Conservation (phyloP, 164 flowering plant species). For the Warburgia ugandensis region DNA sequence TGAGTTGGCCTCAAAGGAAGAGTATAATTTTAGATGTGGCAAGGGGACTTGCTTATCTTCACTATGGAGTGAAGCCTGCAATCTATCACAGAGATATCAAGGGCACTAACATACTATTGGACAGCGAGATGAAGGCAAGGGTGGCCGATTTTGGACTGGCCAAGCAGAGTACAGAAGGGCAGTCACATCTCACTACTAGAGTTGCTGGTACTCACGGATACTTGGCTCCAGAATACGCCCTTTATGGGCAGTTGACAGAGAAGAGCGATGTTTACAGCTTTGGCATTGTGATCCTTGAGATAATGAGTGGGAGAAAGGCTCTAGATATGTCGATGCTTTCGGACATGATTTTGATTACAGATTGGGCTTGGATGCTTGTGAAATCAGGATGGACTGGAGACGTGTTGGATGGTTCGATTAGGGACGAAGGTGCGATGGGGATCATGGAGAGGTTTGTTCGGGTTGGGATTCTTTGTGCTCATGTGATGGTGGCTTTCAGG, state of each 20-base stretch:
- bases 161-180: constrained; percentile 25
- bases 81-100: constrained; percentile 38
- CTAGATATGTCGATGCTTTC: constrained; percentile 8
- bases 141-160: constrained; percentile 49
- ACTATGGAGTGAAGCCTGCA: constrained; percentile 27
- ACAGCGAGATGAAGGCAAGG: constrained; percentile 27
- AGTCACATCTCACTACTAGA: constrained; percentile 22
- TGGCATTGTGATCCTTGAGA: constrained; percentile 39
- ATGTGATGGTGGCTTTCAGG: constrained; percentile 81
- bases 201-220: constrained; percentile 43
- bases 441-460: constrained; percentile 65
- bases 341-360: constrained; percentile 47
- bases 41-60: constrained; percentile 41
- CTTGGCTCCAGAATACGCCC: constrained; percentile 50
- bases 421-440: constrained; percentile 35
- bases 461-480: constrained; percentile 81
- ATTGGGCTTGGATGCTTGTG: constrained; percentile 79
- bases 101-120: constrained; percentile 29
- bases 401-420: constrained; percentile 44
- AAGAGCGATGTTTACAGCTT: constrained; percentile 44
- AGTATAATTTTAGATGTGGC: constrained; percentile 36
- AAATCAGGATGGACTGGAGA: constrained; percentile 42
- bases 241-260: constrained; percentile 28
- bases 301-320: constrained; percentile 26
- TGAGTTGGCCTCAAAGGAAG: constrained; percentile 30